Conservation (phyloP, 495 filamentous ascomycete species). For the Penicillium samsonianum region DNA sequence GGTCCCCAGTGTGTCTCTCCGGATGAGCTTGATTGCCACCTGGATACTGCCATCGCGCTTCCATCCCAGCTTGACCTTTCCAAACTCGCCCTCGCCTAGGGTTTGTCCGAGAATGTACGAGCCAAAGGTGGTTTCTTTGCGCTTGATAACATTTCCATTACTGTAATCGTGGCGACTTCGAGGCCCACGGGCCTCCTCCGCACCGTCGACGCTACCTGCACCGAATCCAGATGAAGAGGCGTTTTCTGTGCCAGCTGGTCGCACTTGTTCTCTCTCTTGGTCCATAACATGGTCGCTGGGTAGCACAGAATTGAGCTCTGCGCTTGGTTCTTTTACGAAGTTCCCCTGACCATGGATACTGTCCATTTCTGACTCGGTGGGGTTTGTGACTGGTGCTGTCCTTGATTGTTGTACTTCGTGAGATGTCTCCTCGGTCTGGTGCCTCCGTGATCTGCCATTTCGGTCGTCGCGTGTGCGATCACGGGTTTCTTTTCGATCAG, state of each 20-base stretch:
- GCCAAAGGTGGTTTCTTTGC: constrained; percentile 87
- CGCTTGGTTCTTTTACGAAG: constrained; percentile 42
- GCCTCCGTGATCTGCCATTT: constrained; percentile 40
- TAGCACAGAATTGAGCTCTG: constrained; percentile 73
- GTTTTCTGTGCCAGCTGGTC: constrained; percentile 60
- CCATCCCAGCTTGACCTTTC: constrained; percentile 99
- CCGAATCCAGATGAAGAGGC: constrained; percentile 56
- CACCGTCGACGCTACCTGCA: constrained; percentile 52
- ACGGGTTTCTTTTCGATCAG: constrained; percentile 33
- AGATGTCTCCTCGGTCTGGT: constrained; percentile 33
- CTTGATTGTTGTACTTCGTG: constrained; percentile 23
- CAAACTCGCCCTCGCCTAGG: constrained; percentile 98
- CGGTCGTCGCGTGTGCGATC: constrained; percentile 37
- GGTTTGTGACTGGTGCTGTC: constrained; percentile 14
- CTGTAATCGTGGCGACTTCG: constrained; percentile 80
- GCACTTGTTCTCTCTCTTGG: constrained; percentile 72
- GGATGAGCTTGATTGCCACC: constrained; percentile 98
- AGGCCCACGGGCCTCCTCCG: constrained; percentile 62
- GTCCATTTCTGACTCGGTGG: constrained; percentile 29
- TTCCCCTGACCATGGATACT: constrained; percentile 26
- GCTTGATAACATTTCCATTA: constrained; percentile 44
- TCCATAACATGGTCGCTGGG: constrained; percentile 80
- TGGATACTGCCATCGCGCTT: constrained; percentile 91
- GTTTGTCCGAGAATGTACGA: constrained; percentile 95
- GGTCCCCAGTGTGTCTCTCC: constrained; percentile 79